phyloP scores from a whole-genome alignment of 768 basidiomycete species.

The Myochromella boudieri region DNA sequence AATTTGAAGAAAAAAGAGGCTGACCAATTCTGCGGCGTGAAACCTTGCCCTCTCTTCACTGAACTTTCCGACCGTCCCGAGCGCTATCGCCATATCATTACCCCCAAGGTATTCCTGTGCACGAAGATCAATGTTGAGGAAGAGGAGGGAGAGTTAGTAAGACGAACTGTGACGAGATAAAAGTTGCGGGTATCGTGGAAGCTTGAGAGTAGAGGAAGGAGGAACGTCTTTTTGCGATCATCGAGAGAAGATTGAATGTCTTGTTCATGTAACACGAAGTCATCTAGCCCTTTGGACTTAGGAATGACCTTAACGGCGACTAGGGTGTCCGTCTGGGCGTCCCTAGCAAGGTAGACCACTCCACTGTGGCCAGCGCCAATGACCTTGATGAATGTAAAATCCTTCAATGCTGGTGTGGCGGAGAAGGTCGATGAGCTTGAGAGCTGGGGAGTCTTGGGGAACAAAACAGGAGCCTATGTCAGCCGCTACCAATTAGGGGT shows the following conservation, averaged over 20 bases:
- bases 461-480: no score
- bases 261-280: neutral
- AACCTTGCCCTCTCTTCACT: neutral
- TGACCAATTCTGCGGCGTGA: constrained; percentile 10
- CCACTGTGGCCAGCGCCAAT: constrained; percentile 4
- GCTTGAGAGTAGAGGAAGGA: constrained; percentile 3
- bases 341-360: constrained; percentile 2
- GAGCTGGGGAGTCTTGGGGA: no score
- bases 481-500: no score
- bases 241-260: neutral
- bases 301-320: constrained; percentile 11
- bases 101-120: constrained; percentile 8
- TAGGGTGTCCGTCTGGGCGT: neutral
- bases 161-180: constrained; percentile 13
- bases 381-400: constrained; percentile 5
- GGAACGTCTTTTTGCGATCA: neutral
- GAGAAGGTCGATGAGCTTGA: no score
- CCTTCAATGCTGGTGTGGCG: no score
- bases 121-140: neutral
- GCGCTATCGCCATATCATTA: neutral
- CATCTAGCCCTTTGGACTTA: neutral
- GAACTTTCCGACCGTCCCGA: neutral
- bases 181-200: constrained; percentile 11
- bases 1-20: neutral
- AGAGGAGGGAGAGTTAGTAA: neutral